These are phyloP conservation scores for Pyricularia sp. DNA, from an alignment of 2,329 filamentous ascomycete genomes.

Conservation along the genomic window DNA sequence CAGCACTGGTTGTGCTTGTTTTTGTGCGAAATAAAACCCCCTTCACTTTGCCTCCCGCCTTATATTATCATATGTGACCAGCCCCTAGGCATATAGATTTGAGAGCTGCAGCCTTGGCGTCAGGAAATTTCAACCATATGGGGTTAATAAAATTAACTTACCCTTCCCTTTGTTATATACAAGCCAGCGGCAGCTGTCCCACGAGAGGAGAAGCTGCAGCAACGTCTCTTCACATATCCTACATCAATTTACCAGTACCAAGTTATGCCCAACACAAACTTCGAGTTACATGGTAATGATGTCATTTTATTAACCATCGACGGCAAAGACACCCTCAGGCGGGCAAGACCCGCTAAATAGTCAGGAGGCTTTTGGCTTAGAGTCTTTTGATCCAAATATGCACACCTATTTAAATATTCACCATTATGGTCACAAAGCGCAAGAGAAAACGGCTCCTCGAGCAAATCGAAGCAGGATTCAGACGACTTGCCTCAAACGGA, in stretches of 20 bases:
- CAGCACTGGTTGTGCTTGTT: too few relatives aligned
- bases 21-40: too few relatives aligned
- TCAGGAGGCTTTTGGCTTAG: neutral
- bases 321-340: neutral
- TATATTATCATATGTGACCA: too few relatives aligned
- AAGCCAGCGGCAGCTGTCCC: neutral
- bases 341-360: neutral
- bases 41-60: too few relatives aligned
- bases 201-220: neutral
- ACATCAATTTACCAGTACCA: neutral
- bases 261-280: neutral
- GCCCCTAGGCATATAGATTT: too few relatives aligned
- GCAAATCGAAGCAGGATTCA: neutral
- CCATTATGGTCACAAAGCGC: neutral
- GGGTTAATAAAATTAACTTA: neutral
- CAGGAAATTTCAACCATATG: neutral
- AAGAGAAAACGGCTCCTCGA: neutral
- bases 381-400: neutral
- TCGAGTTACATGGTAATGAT: neutral
- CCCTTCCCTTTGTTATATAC: neutral
- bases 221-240: neutral
- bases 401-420: neutral
- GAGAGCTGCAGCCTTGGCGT: neutral
- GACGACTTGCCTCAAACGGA: slow-evolving; percentile 64
- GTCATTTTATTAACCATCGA: neutral